phyloP scores from a whole-genome alignment of 2,329 filamentous ascomycete species.

The Trichoderma guizhouense region DNA sequence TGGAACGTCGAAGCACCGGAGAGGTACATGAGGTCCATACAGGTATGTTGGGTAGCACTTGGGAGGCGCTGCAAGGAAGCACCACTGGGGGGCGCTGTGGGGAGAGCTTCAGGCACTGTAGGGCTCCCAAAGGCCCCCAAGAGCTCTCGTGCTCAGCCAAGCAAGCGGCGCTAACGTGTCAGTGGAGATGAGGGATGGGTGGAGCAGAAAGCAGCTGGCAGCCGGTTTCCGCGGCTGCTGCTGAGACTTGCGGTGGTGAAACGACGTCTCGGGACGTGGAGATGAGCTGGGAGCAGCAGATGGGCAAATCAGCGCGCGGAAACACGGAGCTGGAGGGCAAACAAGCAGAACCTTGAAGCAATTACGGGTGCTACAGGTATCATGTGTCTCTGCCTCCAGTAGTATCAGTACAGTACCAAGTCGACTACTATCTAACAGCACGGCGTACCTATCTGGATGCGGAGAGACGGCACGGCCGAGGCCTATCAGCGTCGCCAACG shows the following conservation, averaged over 20 bases:
- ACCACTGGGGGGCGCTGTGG: constrained; percentile 6
- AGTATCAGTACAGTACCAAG: background rate
- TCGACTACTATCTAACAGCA: no score
- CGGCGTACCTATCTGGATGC: background rate
- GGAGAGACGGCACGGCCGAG: background rate
- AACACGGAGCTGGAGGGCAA: background rate
- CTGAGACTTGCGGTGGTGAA: constrained; percentile 12
- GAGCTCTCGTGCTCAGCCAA: background rate
- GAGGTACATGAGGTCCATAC: background rate
- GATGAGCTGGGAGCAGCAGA: background rate
- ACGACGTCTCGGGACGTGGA: background rate
- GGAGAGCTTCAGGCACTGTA: constrained; percentile 8
- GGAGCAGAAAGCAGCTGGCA: background rate
- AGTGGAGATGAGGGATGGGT: constrained; percentile 10
- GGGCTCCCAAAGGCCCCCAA: constrained; percentile 4
- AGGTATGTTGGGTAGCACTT: background rate
- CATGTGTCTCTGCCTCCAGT: background rate
- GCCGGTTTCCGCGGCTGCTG: constrained; percentile 15
- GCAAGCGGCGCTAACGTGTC: constrained; percentile 5
- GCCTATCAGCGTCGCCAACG: background rate
- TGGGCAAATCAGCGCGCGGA: constrained; percentile 8
- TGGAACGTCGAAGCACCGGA: background rate
- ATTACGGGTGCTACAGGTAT: background rate
- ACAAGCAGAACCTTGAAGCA: background rate
- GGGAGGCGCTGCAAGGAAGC: background rate